Evolutionary conservation across 352 stramenopile genomes (phyloP).

Genomic region (Globisporangium nunn): DNA sequence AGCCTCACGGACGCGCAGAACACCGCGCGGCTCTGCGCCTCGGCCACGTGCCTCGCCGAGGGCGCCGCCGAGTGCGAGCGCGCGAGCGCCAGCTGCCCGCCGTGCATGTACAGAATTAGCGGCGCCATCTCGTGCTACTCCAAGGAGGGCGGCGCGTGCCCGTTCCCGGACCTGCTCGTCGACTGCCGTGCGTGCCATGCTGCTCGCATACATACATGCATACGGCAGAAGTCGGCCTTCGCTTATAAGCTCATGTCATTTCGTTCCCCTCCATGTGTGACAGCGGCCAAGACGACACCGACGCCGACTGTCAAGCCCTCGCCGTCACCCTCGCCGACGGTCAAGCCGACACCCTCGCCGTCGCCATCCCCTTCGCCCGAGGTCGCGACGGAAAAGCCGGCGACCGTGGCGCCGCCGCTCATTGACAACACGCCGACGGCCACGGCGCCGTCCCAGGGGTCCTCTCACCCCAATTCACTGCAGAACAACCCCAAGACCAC

Average conservation of each 20-base stretch:
- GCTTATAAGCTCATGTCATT: too few species aligned
- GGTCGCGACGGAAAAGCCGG: not conserved
- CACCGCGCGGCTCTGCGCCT: constrained; percentile 22
- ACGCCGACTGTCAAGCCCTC: not conserved
- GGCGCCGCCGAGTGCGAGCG: constrained; percentile 49
- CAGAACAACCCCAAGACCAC: constrained; percentile 7
- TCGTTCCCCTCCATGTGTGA: not conserved
- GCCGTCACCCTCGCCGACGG: constrained; percentile 1
- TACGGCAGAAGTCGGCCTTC: too few species aligned
- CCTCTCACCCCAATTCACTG: not conserved
- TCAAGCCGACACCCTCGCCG: not conserved
- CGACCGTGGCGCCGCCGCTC: constrained; percentile 10
- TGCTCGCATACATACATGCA: not conserved
- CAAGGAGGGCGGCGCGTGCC: constrained; percentile 30
- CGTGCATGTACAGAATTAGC: constrained; percentile 61
- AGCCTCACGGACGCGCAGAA: constrained; percentile 9
- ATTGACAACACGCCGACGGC: constrained; percentile 7
- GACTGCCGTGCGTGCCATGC: constrained; percentile 18
- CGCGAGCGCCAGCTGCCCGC: constrained; percentile 30
- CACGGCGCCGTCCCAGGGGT: not conserved
- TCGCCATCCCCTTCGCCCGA: not conserved
- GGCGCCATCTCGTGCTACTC: constrained; percentile 62
- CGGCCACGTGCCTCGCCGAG: constrained; percentile 43
- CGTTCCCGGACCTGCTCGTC: constrained; percentile 26
- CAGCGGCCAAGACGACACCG: constrained; percentile 2